Conservation (phyloP, 164 flowering plant genomes). For the Brasenia schreberi region DNA sequence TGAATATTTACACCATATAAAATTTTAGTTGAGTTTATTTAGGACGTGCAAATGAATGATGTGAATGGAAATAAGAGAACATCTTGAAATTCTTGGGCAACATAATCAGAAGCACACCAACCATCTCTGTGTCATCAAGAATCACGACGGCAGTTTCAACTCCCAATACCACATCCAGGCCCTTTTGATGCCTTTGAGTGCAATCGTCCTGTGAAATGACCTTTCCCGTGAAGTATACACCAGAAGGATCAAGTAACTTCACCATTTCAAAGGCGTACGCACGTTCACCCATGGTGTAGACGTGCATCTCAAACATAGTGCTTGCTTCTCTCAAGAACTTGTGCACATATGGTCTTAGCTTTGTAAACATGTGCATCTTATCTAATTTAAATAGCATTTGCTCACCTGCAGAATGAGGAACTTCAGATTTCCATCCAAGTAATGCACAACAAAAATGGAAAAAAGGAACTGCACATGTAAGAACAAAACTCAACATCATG, state of each 20-base stretch:
- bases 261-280: slow-evolving; percentile 73
- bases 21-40: too few species aligned
- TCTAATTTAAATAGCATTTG: slow-evolving; percentile 50
- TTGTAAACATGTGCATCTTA: slow-evolving; percentile 58
- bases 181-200: slow-evolving; percentile 60
- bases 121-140: slow-evolving; percentile 83
- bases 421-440: too few species aligned
- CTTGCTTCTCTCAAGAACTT: slow-evolving; percentile 65
- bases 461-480: too few species aligned
- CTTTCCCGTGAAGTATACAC: slow-evolving; percentile 39
- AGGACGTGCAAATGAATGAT: too few species aligned
- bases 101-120: slow-evolving; percentile 15
- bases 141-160: slow-evolving; percentile 64
- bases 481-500: too few species aligned
- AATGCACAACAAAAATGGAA: too few species aligned
- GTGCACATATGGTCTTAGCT: slow-evolving; percentile 75
- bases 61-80: too few species aligned
- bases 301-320: slow-evolving; percentile 70
- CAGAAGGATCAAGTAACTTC: slow-evolving; percentile 55
- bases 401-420: slow-evolving; percentile 16
- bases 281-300: slow-evolving; percentile 79
- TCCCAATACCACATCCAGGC: slow-evolving; percentile 76
- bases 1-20: too few species aligned
- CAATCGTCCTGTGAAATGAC: slow-evolving; percentile 72
- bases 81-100: too few species aligned